Conservation (phyloP, 805 yeast genomes). For the Candida xiaguanensis region DNA sequence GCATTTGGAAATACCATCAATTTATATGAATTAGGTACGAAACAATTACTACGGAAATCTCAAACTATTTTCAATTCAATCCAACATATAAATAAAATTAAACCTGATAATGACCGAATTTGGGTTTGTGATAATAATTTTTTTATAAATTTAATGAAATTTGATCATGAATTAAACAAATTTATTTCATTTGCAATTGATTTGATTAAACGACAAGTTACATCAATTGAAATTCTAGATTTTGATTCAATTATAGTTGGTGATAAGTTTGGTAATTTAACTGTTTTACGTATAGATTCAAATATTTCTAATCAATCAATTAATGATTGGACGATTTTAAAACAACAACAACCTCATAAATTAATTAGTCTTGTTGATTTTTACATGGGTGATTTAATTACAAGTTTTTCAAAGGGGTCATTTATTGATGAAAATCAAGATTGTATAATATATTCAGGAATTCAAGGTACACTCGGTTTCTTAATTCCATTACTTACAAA, state of each 20-base stretch:
- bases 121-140: conserved; percentile 65
- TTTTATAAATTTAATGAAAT: conserved; percentile 57
- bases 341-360: conserved; percentile 47
- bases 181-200: conserved; percentile 74
- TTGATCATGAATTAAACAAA: conserved; percentile 41
- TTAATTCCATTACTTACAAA: conserved; percentile 63
- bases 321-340: conserved; percentile 39
- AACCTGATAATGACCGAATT: conserved; percentile 53
- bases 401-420: conserved; percentile 56
- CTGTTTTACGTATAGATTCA: conserved; percentile 60
- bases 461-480: conserved; percentile 79
- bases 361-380: conserved; percentile 53
- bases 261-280: conserved; percentile 81
- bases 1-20: conserved; percentile 53
- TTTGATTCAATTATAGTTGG: conserved; percentile 76
- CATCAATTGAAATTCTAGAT: conserved; percentile 61
- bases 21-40: conserved; percentile 70
- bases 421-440: conserved; percentile 55
- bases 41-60: conserved; percentile 71
- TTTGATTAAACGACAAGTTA: conserved; percentile 59
- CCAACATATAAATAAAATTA: conserved; percentile 50
- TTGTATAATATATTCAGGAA: conserved; percentile 63
- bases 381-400: conserved; percentile 67
- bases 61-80: conserved; percentile 42
- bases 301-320: conserved; percentile 46